Conservation (phyloP, 2,329 filamentous ascomycete genomes). For the Aspergillus vadensis region DNA sequence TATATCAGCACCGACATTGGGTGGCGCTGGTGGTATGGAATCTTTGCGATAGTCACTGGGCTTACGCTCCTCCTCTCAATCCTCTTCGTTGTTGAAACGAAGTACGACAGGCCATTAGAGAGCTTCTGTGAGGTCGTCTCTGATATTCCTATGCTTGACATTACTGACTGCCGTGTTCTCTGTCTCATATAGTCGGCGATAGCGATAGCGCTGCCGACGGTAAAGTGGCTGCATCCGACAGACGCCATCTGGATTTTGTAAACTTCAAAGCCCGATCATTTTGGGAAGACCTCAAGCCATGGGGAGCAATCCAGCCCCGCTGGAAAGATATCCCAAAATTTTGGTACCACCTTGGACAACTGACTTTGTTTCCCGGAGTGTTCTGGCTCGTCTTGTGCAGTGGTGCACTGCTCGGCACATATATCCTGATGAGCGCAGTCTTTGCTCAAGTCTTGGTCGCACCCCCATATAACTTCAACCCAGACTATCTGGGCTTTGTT, state of each 20-base stretch:
- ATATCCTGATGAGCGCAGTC: constrained; percentile 43
- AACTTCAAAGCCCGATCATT: neutral
- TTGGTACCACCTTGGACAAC: neutral
- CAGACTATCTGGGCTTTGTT: constrained; percentile 33
- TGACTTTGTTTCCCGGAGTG: neutral
- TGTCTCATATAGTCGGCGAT: neutral
- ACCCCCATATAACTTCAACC: constrained; percentile 39
- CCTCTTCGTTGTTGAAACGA: constrained; percentile 43
- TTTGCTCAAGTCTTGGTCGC: constrained; percentile 37
- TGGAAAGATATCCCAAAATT: constrained; percentile 1
- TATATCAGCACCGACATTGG: constrained; percentile 34
- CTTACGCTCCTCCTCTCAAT: constrained; percentile 36
- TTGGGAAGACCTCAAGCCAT: neutral
- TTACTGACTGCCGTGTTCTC: too few relatives aligned
- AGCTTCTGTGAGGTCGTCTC: neutral
- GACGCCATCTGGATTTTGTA: neutral
- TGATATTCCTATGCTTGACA: neutral
- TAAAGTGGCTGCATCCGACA: neutral
- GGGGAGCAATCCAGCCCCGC: neutral
- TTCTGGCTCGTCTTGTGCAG: constrained; percentile 28
- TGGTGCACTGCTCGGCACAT: constrained; percentile 38
- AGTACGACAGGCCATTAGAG: constrained; percentile 5
- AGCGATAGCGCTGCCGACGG: neutral
- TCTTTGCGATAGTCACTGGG: constrained; percentile 33
- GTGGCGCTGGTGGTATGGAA: constrained; percentile 44